A percentile compares a stretch with the other conserved stretches of the same genome.
Conservation (phyloP, 441 rosid species). For the Gossypium schwendimanii region DNA sequence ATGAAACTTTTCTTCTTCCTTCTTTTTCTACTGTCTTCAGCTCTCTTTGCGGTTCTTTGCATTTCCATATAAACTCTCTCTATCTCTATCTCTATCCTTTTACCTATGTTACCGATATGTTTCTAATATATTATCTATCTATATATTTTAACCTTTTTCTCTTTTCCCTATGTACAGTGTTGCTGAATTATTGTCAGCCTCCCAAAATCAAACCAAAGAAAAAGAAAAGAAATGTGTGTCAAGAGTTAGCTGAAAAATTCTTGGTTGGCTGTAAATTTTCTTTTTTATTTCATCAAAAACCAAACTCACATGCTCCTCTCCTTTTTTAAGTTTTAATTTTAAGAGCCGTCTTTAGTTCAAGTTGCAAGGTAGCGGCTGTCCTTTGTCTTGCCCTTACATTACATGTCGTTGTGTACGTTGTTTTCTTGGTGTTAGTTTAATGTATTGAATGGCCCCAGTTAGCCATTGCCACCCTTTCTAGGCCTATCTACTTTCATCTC, state of each 20-base stretch:
- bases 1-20: conserved; percentile 25
- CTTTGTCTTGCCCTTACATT: background rate
- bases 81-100: background rate
- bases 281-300: background rate
- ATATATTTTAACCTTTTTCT: background rate
- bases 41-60: conserved; percentile 16
- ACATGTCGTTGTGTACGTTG: background rate
- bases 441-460: background rate
- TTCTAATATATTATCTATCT: background rate
- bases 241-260: conserved; percentile 14
- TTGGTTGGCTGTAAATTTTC: conserved; percentile 11
- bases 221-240: conserved; percentile 16
- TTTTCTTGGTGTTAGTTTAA: background rate
- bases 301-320: background rate
- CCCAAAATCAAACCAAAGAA: conserved; percentile 6
- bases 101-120: background rate
- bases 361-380: conserved; percentile 6
- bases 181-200: conserved; percentile 14
- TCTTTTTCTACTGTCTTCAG: conserved; percentile 17
- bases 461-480: background rate
- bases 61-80: conserved; percentile 22
- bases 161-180: conserved; percentile 10
- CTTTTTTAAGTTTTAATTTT: background rate
- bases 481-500: background rate
- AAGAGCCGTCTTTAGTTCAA: background rate